Conservation (phyloP, 1,284 basidiomycete species). For the Flammula alnicola region DNA sequence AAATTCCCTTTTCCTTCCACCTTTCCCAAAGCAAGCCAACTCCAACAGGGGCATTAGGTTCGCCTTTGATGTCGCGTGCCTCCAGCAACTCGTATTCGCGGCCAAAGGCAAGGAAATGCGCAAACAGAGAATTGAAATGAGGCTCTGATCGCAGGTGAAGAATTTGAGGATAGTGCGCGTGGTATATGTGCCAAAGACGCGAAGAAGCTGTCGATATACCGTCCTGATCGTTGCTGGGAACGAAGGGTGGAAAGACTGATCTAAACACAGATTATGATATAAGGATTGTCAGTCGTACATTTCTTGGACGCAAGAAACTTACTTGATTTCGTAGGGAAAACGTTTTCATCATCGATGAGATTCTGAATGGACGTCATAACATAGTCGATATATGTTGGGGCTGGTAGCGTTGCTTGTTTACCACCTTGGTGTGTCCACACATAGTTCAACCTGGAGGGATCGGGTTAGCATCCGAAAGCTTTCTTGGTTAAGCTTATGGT, state of each 20-base stretch:
- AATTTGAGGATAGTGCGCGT: conserved; percentile 92
- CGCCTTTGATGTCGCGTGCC: conserved; percentile 85
- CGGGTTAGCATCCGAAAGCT: background rate
- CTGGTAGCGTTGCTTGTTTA: conserved; percentile 88
- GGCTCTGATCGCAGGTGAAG: conserved; percentile 93
- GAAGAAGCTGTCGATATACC: conserved; percentile 95
- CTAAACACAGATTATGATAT: conserved; percentile 41
- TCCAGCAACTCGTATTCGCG: conserved; percentile 91
- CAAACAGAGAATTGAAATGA: conserved; percentile 97
- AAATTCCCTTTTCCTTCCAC: conserved; percentile 77
- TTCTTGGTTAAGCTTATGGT: background rate
- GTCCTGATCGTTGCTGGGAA: conserved; percentile 95
- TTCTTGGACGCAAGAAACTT: conserved; percentile 26
- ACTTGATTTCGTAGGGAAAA: conserved; percentile 97
- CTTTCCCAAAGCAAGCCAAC: conserved; percentile 87
- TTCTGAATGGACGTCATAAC: conserved; percentile 99
- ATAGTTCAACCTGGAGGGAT: conserved; percentile 79
- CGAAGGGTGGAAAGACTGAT: conserved; percentile 85
- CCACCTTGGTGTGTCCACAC: conserved; percentile 95
- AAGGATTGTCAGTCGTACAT: background rate
- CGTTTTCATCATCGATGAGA: conserved; percentile 90
- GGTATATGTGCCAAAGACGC: conserved; percentile 97
- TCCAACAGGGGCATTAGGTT: conserved; percentile 62
- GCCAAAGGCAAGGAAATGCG: conserved; percentile 94
- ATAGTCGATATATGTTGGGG: conserved; percentile 99